Base-by-base conservation (phyloP, 257 asterid genomes). In the Ehretia macrophylla region DNA sequence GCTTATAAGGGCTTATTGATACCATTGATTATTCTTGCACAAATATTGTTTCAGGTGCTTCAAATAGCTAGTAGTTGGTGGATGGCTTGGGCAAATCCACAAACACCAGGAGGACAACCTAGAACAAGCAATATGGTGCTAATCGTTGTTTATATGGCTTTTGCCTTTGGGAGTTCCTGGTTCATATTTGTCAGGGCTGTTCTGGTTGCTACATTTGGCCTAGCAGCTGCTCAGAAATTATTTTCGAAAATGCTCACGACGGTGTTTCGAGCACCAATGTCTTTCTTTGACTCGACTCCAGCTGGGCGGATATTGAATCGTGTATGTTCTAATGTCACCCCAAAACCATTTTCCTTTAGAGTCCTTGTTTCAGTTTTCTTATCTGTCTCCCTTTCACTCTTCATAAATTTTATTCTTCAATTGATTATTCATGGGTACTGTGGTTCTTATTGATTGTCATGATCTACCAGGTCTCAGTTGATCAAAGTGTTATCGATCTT, bases 31-130 rank as follows among this genome's bases (percentile, higher is more conserved):
- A 75, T 88, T 67, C 72, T 92, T 63, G 95, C 99, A 40, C 99
- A 92, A 73, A 73, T 85, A 48, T 72, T 92, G 62, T 92, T 92
- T 86, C 99, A 92, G 75, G 80, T 79, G 79, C 99, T 92, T 68
- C 97, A 92, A 68, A 92, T 92, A 71, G 97, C 97, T 58, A 92
- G 99, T 68, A 92, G 85, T 72, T 92, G 99, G 99, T 92, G 99
- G 99, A 92, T 92, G 99, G 97, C 99, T 59, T 92, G 99, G 99
- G 99, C 99, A 17, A 92, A 83, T 78, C 99, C 99, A 1, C 99
- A 92, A 79, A 84, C 95, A 5, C 61, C 85, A 4, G 99, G 97
- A 49, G 95, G 83, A 63, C 55, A 72, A 46, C 83, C 95, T 17
- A 83, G 66, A 75, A 83, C 97, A 39, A 89, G 84, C 69, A 92